Conservation (phyloP, 345 rosid species). For the Carallia pectinifolia region DNA sequence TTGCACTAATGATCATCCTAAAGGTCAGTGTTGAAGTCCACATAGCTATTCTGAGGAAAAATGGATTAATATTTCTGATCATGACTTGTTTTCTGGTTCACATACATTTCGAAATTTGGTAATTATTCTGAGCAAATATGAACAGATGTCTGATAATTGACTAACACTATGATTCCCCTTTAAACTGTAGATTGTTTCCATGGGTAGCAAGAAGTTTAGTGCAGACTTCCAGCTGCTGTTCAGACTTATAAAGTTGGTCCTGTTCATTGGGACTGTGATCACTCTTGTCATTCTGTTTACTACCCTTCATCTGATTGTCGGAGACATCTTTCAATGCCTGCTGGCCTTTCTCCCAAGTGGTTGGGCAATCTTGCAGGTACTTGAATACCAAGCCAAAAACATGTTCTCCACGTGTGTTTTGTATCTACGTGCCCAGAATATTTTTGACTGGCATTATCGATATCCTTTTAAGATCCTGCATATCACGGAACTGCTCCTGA, state of each 20-base stretch:
- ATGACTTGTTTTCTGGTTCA: background rate
- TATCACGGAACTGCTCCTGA: too few species aligned
- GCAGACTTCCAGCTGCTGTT: slow-evolving; percentile 98
- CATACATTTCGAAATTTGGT: background rate
- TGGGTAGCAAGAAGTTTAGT: slow-evolving; percentile 94
- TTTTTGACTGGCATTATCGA: background rate
- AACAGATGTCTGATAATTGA: background rate
- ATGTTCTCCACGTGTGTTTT: background rate
- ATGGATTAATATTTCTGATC: background rate
- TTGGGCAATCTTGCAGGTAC: slow-evolving; percentile 86
- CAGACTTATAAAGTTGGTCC: slow-evolving; percentile 75
- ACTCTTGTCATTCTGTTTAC: slow-evolving; percentile 63
- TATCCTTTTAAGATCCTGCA: background rate
- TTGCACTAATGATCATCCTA: slow-evolving; percentile 68
- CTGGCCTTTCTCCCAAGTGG: slow-evolving; percentile 89
- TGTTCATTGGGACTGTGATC: slow-evolving; percentile 60
- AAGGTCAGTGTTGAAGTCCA: slow-evolving; percentile 47
- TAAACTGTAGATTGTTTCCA: slow-evolving; percentile 66
- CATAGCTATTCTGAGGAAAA: background rate
- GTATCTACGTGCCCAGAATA: background rate
- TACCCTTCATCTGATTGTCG: slow-evolving; percentile 68
- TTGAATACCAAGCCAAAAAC: background rate
- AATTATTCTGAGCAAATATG: too few species aligned
- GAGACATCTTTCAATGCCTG: slow-evolving; percentile 82
- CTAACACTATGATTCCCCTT: background rate